A percentile compares a stretch with the other conserved stretches of the same genome.
Conservation (phyloP, 2,329 filamentous ascomycete genomes). For the Penicillium sp. region DNA sequence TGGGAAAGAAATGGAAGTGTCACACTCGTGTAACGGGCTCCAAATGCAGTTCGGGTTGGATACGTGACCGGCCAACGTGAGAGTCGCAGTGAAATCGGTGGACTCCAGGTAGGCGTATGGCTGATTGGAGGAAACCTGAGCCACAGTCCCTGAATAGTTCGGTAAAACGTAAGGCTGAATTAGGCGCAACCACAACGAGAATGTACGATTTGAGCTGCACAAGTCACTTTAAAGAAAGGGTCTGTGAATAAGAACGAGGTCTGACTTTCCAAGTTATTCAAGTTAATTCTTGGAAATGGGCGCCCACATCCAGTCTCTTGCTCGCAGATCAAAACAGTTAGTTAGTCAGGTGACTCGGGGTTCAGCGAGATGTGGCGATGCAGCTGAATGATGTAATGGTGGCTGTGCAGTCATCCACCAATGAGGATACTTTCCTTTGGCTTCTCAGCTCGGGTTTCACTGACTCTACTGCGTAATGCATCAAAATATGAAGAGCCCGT, state of each 20-base stretch:
- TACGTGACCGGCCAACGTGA: conserved; percentile 12
- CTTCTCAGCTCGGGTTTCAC: not conserved
- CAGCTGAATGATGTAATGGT: conserved; percentile 16
- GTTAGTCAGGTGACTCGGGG: conserved; percentile 18
- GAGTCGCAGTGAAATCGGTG: conserved; percentile 1
- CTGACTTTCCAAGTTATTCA: not conserved
- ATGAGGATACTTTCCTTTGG: not conserved
- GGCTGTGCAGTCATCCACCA: conserved; percentile 10
- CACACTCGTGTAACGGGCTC: conserved; percentile 15
- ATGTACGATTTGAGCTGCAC: not conserved
- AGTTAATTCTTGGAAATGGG: conserved; percentile 21
- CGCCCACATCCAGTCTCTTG: conserved; percentile 12
- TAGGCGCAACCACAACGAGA: not conserved
- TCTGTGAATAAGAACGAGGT: not conserved
- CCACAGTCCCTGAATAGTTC: conserved; percentile 9
- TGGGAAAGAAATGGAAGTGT: conserved; percentile 11
- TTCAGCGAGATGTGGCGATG: conserved; percentile 16
- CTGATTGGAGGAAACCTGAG: conserved; percentile 15
- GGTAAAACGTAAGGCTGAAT: conserved; percentile 6
- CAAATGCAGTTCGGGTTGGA: conserved; percentile 8
- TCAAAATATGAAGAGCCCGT: not conserved
- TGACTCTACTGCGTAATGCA: not conserved
- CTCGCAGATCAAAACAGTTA: conserved; percentile 21
- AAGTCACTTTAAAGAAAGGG: not conserved
- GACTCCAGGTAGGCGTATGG: conserved; percentile 17